Evolutionary conservation across 176 grass and related monocot genomes (phyloP), one percentile per base, ranked within the genome.

Genomic region (Carex kokanica): DNA sequence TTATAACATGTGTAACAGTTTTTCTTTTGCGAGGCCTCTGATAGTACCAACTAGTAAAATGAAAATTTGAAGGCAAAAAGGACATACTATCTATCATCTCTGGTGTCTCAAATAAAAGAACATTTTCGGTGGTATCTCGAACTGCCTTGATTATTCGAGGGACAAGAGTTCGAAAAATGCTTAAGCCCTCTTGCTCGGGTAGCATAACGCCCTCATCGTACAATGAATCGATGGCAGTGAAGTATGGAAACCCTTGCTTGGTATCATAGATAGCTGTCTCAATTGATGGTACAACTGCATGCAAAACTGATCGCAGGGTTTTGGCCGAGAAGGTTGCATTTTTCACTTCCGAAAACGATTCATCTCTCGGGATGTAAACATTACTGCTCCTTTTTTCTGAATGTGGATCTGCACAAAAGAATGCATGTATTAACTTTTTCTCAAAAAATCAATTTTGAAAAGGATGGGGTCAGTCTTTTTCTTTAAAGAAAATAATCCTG

Each of bases 321-420:
- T 91, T 92, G 2, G 74, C 87, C 0, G 88, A 71, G 87, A 97
- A 97, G 11, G 87, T 86, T 53, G 60, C 8, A 40, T 85, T 73
- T 87, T 98, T 98, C 56, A 93, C 86, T 29, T 93, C 95, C 1
- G 95, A 98, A 85, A 98, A 98, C 31, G 64, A 24, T 88, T 98
- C 95, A 45, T 94, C 95, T 62, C 87, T 82, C 0, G 92, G 95
- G 51, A 98, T 69, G 85, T 98, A 98, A 52, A 64, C 1, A 63
- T 4, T 18, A 1, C 74, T 51, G n/a, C n/a, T 36, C 38, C 87
- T 79, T 40, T 5, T 4, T 89, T 98, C 95, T 71, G 90, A 84
- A 34, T 9, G 4, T 0, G 89, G 92, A 74, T 98, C 93, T 86
- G 56, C 31, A 45, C 0, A 34, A 14, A 2, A 18, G 3, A 2